Conservation (phyloP, 2,329 filamentous ascomycete species). For the Magnaporthiopsis incrustans region DNA sequence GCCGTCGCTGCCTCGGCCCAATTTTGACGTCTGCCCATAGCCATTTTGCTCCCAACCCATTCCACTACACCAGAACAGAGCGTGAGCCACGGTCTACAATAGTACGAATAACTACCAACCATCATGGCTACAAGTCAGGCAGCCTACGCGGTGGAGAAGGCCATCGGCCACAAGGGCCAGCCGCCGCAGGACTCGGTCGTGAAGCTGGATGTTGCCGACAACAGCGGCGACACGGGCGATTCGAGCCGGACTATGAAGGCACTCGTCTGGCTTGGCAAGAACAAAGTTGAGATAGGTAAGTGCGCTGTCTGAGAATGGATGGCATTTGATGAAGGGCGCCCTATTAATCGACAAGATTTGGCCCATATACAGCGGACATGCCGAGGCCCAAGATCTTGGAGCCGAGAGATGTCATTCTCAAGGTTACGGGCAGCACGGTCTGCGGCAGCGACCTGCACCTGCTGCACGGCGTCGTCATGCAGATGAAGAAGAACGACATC, state of each 20-base stretch:
- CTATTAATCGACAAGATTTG: neutral
- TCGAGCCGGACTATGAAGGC: conserved; percentile 65
- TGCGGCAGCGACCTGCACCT: conserved; percentile 53
- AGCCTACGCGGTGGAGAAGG: conserved; percentile 7
- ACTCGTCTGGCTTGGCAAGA: conserved; percentile 75
- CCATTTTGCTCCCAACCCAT: neutral
- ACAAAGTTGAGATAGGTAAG: conserved; percentile 60
- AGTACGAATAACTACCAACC: neutral
- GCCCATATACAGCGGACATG: conserved; percentile 40
- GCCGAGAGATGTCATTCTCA: conserved; percentile 69
- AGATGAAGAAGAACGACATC: conserved; percentile 58
- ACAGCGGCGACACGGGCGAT: conserved; percentile 34
- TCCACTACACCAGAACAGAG: too few relatives aligned
- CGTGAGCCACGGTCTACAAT: too few relatives aligned
- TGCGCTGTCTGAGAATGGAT: neutral
- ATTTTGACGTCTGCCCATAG: neutral
- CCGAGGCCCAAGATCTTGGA: conserved; percentile 67
- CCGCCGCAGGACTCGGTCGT: conserved; percentile 25
- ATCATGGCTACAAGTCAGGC: conserved; percentile 8
- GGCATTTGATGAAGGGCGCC: neutral
- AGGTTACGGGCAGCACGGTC: conserved; percentile 57
- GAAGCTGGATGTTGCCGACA: conserved; percentile 61
- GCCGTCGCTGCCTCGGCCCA: neutral
- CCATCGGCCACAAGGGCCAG: conserved; percentile 7
- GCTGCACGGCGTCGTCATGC: conserved; percentile 45